These are phyloP conservation scores for Cordyceps militaris DNA, from an alignment of 2,329 filamentous ascomycete species.

Conservation along the genomic window DNA sequence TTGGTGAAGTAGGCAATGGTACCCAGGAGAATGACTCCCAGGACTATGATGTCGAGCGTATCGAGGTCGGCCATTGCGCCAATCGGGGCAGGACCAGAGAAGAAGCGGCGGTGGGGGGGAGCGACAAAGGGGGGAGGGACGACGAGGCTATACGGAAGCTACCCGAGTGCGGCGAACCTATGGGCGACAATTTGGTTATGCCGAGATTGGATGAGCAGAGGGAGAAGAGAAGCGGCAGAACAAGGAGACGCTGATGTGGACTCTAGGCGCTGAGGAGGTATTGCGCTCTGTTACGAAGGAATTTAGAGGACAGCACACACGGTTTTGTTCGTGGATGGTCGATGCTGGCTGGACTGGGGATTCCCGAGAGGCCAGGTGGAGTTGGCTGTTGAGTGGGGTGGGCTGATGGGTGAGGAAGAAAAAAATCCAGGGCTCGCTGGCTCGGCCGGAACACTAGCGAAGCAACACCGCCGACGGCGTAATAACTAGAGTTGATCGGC, in stretches of 20 bases:
- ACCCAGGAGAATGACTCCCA: slow-evolving; percentile 74
- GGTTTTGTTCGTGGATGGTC: neutral
- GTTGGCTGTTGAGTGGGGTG: neutral
- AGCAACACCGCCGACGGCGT: slow-evolving; percentile 2
- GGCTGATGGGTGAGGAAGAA: neutral
- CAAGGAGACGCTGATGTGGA: neutral
- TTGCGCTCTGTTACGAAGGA: slow-evolving; percentile 1
- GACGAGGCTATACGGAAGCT: neutral
- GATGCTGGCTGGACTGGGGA: slow-evolving; percentile 2
- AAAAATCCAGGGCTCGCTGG: neutral
- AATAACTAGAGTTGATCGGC: neutral
- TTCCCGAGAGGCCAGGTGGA: slow-evolving; percentile 9
- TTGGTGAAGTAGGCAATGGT: slow-evolving; percentile 97
- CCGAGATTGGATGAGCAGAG: neutral
- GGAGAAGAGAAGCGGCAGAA: neutral
- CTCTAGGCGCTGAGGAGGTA: neutral
- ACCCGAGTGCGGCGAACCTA: neutral
- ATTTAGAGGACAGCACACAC: neutral
- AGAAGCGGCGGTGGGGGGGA: neutral
- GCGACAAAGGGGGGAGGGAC: neutral
- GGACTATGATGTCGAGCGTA: slow-evolving; percentile 88
- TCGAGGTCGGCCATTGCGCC: slow-evolving; percentile 86
- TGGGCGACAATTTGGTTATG: neutral
- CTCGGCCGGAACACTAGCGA: slow-evolving; percentile 1
- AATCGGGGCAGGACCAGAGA: slow-evolving; percentile 2